These are phyloP conservation scores for Ascochyta clinopodiicola DNA, from an alignment of 2,329 filamentous ascomycete genomes.

Conservation along the genomic window DNA sequence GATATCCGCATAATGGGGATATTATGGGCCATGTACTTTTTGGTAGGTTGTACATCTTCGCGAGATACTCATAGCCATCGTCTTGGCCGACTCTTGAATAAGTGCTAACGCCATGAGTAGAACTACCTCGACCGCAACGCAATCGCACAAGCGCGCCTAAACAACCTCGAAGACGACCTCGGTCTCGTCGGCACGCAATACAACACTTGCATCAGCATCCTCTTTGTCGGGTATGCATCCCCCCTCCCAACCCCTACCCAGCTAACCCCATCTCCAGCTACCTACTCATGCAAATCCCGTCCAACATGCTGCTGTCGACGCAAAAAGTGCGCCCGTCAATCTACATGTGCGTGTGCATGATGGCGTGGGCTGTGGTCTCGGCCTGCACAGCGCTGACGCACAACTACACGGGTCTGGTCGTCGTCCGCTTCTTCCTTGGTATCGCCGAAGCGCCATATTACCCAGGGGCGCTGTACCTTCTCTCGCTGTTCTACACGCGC, in stretches of 20 bases:
- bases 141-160: constrained; percentile 68
- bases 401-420: constrained; percentile 40
- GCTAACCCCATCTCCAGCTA: constrained; percentile 13
- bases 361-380: constrained; percentile 42
- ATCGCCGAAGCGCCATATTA: constrained; percentile 56
- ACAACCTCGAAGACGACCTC: constrained; percentile 65
- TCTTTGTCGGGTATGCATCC: constrained; percentile 20
- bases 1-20: constrained; percentile 35
- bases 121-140: constrained; percentile 63
- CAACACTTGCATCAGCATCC: constrained; percentile 50
- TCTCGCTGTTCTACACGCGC: constrained; percentile 70
- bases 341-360: constrained; percentile 42
- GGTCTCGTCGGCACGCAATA: constrained; percentile 33
- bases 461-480: constrained; percentile 65
- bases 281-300: constrained; percentile 46
- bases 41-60: constrained; percentile 19
- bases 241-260: not conserved
- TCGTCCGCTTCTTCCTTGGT: constrained; percentile 38
- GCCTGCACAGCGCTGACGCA: constrained; percentile 34
- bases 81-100: not conserved
- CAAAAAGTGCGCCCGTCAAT: constrained; percentile 40
- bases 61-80: too few species aligned
- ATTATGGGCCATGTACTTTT: constrained; percentile 49
- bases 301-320: constrained; percentile 52
- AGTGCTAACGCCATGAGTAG: not conserved